phyloP scores from a whole-genome alignment of 305 asterid species.

The Fraxinus sp. region DNA sequence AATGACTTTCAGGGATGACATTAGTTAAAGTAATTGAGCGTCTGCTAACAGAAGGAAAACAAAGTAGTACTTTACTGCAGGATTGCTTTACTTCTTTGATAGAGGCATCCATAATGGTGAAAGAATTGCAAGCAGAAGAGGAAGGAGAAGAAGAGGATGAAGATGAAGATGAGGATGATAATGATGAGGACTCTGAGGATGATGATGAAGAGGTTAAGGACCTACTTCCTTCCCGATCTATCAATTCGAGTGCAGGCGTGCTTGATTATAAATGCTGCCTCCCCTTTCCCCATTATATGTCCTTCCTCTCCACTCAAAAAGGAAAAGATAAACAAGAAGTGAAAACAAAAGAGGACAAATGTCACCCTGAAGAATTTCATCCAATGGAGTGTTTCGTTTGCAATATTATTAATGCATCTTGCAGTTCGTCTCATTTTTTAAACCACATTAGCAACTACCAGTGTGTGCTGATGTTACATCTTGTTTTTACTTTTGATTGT shows the following conservation, averaged over 20 bases:
- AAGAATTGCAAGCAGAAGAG: constrained; percentile 36
- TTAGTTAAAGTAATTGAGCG: constrained; percentile 34
- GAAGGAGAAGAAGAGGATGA: constrained; percentile 31
- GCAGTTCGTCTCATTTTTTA: neutral
- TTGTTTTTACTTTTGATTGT: constrained; percentile 2
- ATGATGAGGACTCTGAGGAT: constrained; percentile 35
- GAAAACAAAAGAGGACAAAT: neutral
- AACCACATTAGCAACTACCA: neutral
- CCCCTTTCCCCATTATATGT: neutral
- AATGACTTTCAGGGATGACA: constrained; percentile 35
- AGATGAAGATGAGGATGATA: constrained; percentile 29
- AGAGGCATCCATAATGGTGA: constrained; percentile 36
- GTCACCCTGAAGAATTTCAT: neutral
- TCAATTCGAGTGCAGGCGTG: neutral
- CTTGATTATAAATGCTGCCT: neutral
- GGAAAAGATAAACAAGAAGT: neutral
- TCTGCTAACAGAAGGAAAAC: constrained; percentile 27
- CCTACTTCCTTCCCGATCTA: neutral
- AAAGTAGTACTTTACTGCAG: constrained; percentile 18
- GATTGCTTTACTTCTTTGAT: constrained; percentile 35
- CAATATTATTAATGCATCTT: neutral
- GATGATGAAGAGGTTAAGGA: constrained; percentile 32
- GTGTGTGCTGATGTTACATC: neutral
- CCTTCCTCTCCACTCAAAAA: neutral
- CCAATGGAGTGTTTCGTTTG: neutral